Evolutionary conservation across 108 stramenopile genomes (phyloP), one percentile per base, ranked within the genome.

Genomic region (Nitzschia sp.): DNA sequence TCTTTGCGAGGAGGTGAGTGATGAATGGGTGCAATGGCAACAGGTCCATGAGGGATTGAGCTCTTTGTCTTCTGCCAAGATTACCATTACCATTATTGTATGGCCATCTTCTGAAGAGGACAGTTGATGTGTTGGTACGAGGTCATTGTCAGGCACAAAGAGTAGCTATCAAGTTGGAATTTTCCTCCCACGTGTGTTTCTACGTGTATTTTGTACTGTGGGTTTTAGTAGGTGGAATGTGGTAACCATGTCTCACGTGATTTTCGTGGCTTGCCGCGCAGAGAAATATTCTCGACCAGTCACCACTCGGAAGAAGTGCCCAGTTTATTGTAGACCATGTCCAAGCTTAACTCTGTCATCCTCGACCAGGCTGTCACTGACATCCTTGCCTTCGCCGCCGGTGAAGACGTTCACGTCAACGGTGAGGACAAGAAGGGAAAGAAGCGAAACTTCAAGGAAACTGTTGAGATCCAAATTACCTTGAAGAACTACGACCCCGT

Each of bases 401-500:
- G 85, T 34, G 78, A 86, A 51, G 62, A 61, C 25, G 70, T 86
- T 42, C 51, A 46, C 44, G 41, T 80, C 25, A 74, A 69, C 56
- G 84, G 78, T 38, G 83, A 63, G 22, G 86, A 87, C 19, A 62
- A 84, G 57, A 83, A 95, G 67, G 99, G 99, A 77, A 99, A 99
- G 95, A 97, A 97, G 89, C 95, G 99, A 66, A 98, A 98, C 83
- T 99, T 99, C 91, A 89, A 79, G 51, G 99, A 99, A 76, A 95
- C 99, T 60, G 74, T 99, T 63, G 99, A 99, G 75, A 76, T 92
- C 59, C 99, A 99, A 86, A 92, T 97, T 76, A 89, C 89, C 19
- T 81, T 99, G 68, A 99, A 99, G 95, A 98, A 98, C 95, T 99
- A 98, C 87, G 99, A 99, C 84, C 98, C 98, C 59, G 93, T 93